Conservation (phyloP, 2,329 filamentous ascomycete species). For the Microdochium paspali region DNA sequence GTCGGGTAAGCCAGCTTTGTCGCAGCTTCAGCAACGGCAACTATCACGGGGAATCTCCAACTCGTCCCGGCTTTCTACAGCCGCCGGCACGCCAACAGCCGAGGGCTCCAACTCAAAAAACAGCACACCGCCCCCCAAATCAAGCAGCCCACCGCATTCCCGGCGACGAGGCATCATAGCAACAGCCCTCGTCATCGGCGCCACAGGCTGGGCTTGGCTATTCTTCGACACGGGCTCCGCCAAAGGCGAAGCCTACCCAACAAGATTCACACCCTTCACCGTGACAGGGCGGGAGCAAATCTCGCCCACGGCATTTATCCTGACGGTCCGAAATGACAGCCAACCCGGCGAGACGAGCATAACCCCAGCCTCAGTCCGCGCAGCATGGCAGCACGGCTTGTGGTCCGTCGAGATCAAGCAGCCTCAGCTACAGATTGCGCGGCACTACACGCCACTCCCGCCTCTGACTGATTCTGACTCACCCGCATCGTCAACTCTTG, state of each 20-base stretch:
- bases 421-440: conserved; percentile 82
- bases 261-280: conserved; percentile 56
- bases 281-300: conserved; percentile 52
- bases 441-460: conserved; percentile 85
- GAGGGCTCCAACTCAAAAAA: background rate
- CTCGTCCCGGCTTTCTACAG: background rate
- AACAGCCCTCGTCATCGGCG: background rate
- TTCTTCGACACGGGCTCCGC: background rate
- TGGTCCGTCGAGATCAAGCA: conserved; percentile 94
- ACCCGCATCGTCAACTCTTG: no score
- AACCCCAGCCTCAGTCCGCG: conserved; percentile 20
- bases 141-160: background rate
- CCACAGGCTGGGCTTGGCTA: background rate
- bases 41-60: background rate
- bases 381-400: conserved; percentile 53
- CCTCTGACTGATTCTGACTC: conserved; percentile 16
- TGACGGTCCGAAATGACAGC: conserved; percentile 49
- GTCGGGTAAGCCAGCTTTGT: no score
- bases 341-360: conserved; percentile 17
- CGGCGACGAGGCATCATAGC: background rate
- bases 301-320: conserved; percentile 58
- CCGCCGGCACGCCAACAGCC: background rate
- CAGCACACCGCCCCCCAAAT: background rate
- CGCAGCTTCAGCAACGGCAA: background rate
- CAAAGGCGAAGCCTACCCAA: conserved; percentile 35